Conservation (phyloP, 139 green algal species). For the Closterium sp. region DNA sequence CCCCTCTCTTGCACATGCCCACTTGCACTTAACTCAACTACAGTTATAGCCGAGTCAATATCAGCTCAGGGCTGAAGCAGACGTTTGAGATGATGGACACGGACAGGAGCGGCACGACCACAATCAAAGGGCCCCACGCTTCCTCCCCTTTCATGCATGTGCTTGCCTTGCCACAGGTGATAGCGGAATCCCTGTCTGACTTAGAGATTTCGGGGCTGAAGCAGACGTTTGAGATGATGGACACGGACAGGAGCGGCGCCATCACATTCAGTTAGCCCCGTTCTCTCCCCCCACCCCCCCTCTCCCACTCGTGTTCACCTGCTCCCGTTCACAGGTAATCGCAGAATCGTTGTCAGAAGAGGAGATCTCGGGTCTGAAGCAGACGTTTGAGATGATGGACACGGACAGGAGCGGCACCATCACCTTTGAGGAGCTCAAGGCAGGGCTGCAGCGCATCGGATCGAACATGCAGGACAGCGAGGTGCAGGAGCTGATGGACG, state of each 20-base stretch:
- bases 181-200: constrained; percentile 43
- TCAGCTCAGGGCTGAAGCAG: constrained; percentile 60
- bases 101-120: constrained; percentile 64
- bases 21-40: not conserved
- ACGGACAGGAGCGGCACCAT: constrained; percentile 64
- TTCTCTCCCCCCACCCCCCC: too few relatives aligned
- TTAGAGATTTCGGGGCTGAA: constrained; percentile 46
- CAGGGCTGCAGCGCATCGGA: constrained; percentile 53
- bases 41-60: constrained; percentile 68
- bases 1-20: not conserved
- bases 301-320: too few relatives aligned
- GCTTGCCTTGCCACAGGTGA: not conserved
- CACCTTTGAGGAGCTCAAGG: constrained; percentile 60
- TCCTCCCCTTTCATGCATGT: too few relatives aligned
- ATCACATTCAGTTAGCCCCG: constrained; percentile 62
- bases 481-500: constrained; percentile 19
- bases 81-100: constrained; percentile 64
- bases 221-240: constrained; percentile 62
- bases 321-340: constrained; percentile 59
- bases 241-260: constrained; percentile 62
- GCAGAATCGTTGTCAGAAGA: constrained; percentile 57
- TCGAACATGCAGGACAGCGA: not conserved
- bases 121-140: constrained; percentile 50
- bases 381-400: constrained; percentile 65
- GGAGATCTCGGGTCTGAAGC: constrained; percentile 61